Evolutionary conservation across 495 filamentous ascomycete genomes (phyloP).

Genomic region (Paragyromitra xinjiangensis): DNA sequence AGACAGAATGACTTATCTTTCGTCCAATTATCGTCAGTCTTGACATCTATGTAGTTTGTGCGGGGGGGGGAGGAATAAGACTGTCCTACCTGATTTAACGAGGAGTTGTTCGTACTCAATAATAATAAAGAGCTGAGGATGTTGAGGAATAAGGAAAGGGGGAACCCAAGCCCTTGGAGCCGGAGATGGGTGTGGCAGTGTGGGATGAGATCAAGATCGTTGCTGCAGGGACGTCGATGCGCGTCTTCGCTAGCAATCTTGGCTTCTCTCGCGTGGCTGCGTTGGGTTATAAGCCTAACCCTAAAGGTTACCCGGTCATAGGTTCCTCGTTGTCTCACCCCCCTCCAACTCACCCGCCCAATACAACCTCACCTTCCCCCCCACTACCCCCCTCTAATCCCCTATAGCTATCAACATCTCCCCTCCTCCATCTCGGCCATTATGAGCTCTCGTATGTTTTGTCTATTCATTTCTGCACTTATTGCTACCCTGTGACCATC

Average conservation of each 20-base stretch:
- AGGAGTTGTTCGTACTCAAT: not conserved
- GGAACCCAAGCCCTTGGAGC: not conserved
- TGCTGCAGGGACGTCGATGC: conserved; percentile 40
- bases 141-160: not conserved
- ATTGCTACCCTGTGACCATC: not conserved
- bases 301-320: conserved; percentile 39
- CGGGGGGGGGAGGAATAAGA: not conserved
- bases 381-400: conserved; percentile 11
- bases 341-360: conserved; percentile 20
- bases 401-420: conserved; percentile 14
- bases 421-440: conserved; percentile 2
- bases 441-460: conserved; percentile 52
- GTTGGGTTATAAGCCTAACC: conserved; percentile 2
- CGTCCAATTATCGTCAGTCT: conserved; percentile 21
- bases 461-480: not conserved
- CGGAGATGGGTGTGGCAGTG: not conserved
- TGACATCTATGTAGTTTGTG: not conserved
- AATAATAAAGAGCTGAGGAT: not conserved
- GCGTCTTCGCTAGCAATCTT: conserved; percentile 33
- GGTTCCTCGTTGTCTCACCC: conserved; percentile 32
- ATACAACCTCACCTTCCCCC: conserved; percentile 28
- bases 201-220: conserved; percentile 1
- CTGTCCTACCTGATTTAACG: conserved; percentile 17
- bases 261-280: conserved; percentile 24
- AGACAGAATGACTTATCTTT: conserved; percentile 14